Conservation (phyloP, 129 eudicot species). For the Gnaphalium uliginosum region DNA sequence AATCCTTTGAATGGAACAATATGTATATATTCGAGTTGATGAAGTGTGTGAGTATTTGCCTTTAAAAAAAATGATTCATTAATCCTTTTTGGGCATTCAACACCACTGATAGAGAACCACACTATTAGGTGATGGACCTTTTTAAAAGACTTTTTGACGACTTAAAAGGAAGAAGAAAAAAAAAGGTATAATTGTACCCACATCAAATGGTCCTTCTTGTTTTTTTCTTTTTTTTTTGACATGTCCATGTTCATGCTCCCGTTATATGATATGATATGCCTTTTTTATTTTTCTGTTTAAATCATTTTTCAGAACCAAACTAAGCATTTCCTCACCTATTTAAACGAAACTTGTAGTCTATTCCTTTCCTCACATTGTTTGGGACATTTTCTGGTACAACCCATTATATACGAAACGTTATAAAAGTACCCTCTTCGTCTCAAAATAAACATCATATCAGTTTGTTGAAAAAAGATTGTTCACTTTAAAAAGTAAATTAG, state of each 20-base stretch:
- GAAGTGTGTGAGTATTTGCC: too few species aligned
- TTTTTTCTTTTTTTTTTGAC: slow-evolving; percentile 12
- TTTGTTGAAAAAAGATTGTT: not conserved
- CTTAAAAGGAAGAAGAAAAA: slow-evolving; percentile 19
- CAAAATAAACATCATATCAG: not conserved
- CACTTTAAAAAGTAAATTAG: not conserved
- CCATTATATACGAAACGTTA: not conserved
- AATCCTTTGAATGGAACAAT: too few species aligned
- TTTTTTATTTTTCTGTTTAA: too few species aligned
- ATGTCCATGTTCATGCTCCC: slow-evolving; percentile 36
- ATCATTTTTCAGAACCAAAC: slow-evolving; percentile 31
- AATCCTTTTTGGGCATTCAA: slow-evolving; percentile 21
- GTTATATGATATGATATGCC: slow-evolving; percentile 26
- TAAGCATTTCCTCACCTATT: slow-evolving; percentile 31
- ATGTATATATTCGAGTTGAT: too few species aligned
- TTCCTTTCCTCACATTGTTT: slow-evolving; percentile 12
- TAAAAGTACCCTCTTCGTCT: not conserved
- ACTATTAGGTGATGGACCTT: slow-evolving; percentile 18
- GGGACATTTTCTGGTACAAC: not conserved
- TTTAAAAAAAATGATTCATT: slow-evolving; percentile 20
- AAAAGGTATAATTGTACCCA: slow-evolving; percentile 25
- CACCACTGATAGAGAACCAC: slow-evolving; percentile 11
- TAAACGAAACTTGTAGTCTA: slow-evolving; percentile 18
- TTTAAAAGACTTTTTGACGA: slow-evolving; percentile 9
- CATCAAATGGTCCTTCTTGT: slow-evolving; percentile 32